Percentiles rank a stretch among this genome's conserved stretches.
These are phyloP conservation scores for Penicillium pancosmium DNA, from an alignment of 495 filamentous ascomycete species.

Conservation along the genomic window DNA sequence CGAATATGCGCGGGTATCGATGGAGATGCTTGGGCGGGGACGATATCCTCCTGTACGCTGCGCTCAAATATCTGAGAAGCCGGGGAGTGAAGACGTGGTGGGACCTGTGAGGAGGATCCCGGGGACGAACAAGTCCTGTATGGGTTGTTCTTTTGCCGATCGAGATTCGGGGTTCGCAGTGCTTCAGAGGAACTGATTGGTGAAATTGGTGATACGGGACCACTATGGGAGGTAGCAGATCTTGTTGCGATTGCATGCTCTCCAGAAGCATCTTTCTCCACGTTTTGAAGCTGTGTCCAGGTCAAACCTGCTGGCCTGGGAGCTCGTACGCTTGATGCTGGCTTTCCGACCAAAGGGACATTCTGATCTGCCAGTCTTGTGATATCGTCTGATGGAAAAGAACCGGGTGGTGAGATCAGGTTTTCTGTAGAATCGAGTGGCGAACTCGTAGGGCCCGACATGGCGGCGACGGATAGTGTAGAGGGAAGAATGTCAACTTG, in stretches of 20 bases:
- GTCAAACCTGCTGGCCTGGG: constrained; percentile 25
- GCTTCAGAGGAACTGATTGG: constrained; percentile 45
- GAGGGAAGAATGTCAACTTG: not conserved
- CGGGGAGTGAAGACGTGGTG: constrained; percentile 64
- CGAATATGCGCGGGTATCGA: constrained; percentile 86
- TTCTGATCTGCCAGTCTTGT: constrained; percentile 10
- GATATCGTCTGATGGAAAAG: constrained; percentile 4
- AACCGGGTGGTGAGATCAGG: not conserved
- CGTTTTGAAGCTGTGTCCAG: constrained; percentile 19
- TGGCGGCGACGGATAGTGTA: constrained; percentile 7
- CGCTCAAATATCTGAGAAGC: constrained; percentile 91
- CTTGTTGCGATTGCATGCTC: constrained; percentile 4
- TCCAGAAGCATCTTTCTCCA: constrained; percentile 12
- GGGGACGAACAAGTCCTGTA: constrained; percentile 48
- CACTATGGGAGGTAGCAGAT: constrained; percentile 15
- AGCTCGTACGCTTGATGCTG: constrained; percentile 16
- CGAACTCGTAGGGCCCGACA: constrained; percentile 12
- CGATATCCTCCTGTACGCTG: constrained; percentile 78
- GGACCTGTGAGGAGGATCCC: constrained; percentile 52
- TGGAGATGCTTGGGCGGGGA: constrained; percentile 57
- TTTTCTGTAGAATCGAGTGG: constrained; percentile 9
- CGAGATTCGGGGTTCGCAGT: constrained; percentile 25
- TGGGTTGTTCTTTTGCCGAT: constrained; percentile 41
- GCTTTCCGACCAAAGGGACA: constrained; percentile 10
- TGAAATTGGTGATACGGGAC: constrained; percentile 26